These are phyloP conservation scores for Cladosporium sp. DNA, from an alignment of 2,329 filamentous ascomycete genomes.

Conservation along the genomic window DNA sequence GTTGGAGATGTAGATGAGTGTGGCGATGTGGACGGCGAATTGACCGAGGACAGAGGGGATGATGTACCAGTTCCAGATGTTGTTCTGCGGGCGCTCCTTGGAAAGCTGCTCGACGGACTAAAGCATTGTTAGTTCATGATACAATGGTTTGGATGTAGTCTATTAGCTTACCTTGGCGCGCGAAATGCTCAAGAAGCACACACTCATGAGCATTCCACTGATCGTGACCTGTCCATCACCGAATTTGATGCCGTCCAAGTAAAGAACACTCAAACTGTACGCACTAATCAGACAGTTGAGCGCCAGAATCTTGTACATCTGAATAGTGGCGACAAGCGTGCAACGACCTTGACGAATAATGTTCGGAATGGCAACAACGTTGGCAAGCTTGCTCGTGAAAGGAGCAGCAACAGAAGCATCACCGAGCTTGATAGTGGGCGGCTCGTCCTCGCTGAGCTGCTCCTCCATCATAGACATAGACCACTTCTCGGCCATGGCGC, in stretches of 20 bases:
- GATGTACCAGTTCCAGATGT: conserved; percentile 99
- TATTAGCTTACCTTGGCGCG: conserved; percentile 74
- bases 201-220: conserved; percentile 99
- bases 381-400: conserved; percentile 95
- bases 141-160: background rate
- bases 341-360: conserved; percentile 97
- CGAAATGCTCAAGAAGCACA: conserved; percentile 98
- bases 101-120: conserved; percentile 87
- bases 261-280: conserved; percentile 93
- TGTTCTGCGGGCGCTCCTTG: conserved; percentile 94
- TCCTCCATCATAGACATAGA: conserved; percentile 84
- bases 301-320: conserved; percentile 99
- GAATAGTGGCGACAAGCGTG: conserved; percentile 95
- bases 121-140: conserved; percentile 26
- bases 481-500: conserved; percentile 79
- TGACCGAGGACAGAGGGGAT: conserved; percentile 96
- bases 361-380: conserved; percentile 95
- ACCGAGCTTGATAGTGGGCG: conserved; percentile 92
- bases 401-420: conserved; percentile 96
- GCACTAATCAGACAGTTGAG: conserved; percentile 97
- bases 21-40: conserved; percentile 92
- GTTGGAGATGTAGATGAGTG: conserved; percentile 87
- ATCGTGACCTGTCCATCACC: conserved; percentile 98
- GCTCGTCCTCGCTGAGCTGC: conserved; percentile 83
- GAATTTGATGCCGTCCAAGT: conserved; percentile 98